These are phyloP conservation scores for Cyberlindnera petersonii DNA, from an alignment of 805 yeast genomes.

Conservation along the genomic window DNA sequence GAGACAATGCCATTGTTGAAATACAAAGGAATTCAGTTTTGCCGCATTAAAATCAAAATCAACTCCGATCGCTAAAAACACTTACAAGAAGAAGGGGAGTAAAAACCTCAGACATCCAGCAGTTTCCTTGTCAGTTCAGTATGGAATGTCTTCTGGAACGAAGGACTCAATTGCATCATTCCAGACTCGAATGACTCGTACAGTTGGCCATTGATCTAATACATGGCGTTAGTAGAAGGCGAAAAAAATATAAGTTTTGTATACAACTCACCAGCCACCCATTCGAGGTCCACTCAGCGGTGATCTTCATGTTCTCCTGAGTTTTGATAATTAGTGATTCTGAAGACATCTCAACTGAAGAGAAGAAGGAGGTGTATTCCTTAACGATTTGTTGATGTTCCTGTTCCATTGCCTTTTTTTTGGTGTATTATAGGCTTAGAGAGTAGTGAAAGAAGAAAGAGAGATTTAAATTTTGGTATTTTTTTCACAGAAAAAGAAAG, in stretches of 20 bases:
- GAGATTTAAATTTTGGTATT: too few species aligned
- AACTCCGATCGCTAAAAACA: too few species aligned
- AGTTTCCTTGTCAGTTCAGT: conserved; percentile 6
- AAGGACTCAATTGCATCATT: conserved; percentile 15
- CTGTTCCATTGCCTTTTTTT: not conserved
- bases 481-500: too few species aligned
- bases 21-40: too few species aligned
- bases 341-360: not conserved
- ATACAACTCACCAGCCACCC: conserved; percentile 11
- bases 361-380: conserved; percentile 7
- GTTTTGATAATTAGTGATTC: not conserved
- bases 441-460: too few species aligned
- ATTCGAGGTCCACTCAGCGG: conserved; percentile 1
- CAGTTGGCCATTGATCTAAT: not conserved
- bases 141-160: conserved; percentile 14
- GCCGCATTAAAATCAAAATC: too few species aligned
- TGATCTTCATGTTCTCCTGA: not conserved
- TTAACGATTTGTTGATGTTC: conserved; percentile 7
- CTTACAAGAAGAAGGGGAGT: too few species aligned
- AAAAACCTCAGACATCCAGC: not conserved
- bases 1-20: too few species aligned
- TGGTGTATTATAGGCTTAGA: too few species aligned
- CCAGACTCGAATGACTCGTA: conserved; percentile 31
- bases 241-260: too few species aligned
- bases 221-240: not conserved